These are phyloP conservation scores for Eucalyptus decipiens DNA, from an alignment of 345 rosid species.

Conservation along the genomic window DNA sequence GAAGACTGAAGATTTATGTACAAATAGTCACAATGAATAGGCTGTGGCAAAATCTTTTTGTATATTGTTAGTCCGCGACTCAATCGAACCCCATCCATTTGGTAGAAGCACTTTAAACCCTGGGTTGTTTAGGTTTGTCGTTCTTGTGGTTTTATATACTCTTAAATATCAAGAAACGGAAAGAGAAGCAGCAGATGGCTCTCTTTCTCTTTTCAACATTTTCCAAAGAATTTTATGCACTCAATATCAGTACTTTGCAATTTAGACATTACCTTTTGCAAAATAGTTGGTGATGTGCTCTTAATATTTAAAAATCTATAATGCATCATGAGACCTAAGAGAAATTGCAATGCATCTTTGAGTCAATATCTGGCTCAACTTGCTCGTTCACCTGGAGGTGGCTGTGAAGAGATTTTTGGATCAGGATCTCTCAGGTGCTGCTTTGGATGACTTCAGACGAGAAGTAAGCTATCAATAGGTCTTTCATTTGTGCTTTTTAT, in stretches of 20 bases:
- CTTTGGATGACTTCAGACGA: slow-evolving; percentile 87
- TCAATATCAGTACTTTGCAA: not conserved
- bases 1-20: not conserved
- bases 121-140: not conserved
- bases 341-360: not conserved
- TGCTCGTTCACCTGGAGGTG: slow-evolving; percentile 50
- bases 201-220: not conserved
- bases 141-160: not conserved
- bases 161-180: not conserved
- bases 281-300: not conserved
- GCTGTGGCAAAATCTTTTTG: not conserved
- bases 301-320: not conserved
- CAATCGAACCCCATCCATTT: not conserved
- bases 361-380: not conserved
- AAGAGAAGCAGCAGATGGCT: not conserved
- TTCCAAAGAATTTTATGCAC: not conserved
- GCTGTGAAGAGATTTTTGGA: slow-evolving; percentile 97
- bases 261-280: not conserved
- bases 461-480: slow-evolving; percentile 56
- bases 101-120: not conserved
- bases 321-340: not conserved
- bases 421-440: slow-evolving; percentile 96
- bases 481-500: not conserved
- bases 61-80: not conserved
- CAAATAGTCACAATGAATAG: not conserved